Evolutionary conservation across 208 protist species (phyloP).

Genomic region (Leishmania lainsoni): DNA sequence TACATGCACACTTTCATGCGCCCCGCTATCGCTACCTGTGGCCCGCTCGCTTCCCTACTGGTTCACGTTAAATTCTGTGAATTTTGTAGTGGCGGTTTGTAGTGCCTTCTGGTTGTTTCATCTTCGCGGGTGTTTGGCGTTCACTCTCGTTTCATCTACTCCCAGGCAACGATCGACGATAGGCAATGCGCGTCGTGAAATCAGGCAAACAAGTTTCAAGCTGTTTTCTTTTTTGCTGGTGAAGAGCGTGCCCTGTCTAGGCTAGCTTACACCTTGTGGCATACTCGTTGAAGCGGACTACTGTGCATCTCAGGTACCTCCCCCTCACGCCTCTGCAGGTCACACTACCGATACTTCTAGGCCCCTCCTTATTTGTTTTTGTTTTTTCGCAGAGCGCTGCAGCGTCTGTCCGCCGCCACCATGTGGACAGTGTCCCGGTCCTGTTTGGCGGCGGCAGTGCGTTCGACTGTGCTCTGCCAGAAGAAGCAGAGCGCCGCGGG

Average conservation of each 20-base stretch:
- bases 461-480: conserved; percentile 28
- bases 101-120: neutral
- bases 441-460: conserved; percentile 4
- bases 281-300: neutral
- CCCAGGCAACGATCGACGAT: neutral
- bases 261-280: neutral
- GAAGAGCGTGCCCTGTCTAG: neutral
- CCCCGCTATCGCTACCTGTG: neutral
- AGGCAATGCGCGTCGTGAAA: neutral
- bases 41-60: neutral
- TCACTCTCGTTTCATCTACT: neutral
- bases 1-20: neutral
- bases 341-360: neutral
- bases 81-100: neutral
- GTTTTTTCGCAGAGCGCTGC: neutral
- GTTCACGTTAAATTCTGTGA: neutral
- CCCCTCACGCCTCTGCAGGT: neutral
- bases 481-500: conserved; percentile 79
- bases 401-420: neutral
- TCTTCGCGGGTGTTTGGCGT: neutral
- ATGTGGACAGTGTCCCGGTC: conserved; percentile 25
- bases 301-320: neutral
- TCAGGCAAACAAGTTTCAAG: neutral
- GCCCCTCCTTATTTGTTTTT: too few relatives aligned
- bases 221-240: neutral